Percentiles rank a stretch among this genome's conserved stretches.
Conservation (phyloP, 2,329 filamentous ascomycete genomes). For the Trichoderma polysporum region DNA sequence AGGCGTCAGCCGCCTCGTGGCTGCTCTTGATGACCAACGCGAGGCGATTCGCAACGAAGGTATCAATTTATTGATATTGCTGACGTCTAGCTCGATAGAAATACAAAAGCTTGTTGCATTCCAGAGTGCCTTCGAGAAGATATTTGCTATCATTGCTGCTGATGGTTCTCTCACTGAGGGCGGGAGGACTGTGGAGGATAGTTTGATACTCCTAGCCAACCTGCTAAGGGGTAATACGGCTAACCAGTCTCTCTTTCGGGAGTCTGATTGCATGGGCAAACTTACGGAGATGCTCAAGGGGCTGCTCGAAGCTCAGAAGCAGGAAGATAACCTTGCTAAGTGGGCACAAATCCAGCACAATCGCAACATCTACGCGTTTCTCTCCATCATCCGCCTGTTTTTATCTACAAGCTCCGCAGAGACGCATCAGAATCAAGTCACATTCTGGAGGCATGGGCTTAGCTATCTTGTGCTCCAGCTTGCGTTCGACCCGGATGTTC, state of each 20-base stretch:
- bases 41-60: constrained; percentile 89
- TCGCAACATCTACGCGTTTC: constrained; percentile 86
- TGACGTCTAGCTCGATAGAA: constrained; percentile 83
- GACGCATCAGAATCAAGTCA: constrained; percentile 77
- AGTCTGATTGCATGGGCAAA: constrained; percentile 77
- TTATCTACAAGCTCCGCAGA: constrained; percentile 76
- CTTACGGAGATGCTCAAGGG: constrained; percentile 68
- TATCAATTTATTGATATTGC: constrained; percentile 79
- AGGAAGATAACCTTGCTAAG: constrained; percentile 60
- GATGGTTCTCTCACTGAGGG: constrained; percentile 84
- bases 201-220: constrained; percentile 85
- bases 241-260: constrained; percentile 91
- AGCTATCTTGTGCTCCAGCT: constrained; percentile 78
- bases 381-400: constrained; percentile 85
- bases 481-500: constrained; percentile 72
- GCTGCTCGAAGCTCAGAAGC: constrained; percentile 52
- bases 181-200: constrained; percentile 87
- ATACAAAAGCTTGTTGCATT: constrained; percentile 95
- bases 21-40: constrained; percentile 76
- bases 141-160: constrained; percentile 76
- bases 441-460: constrained; percentile 81
- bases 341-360: constrained; percentile 79
- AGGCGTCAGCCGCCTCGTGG: constrained; percentile 83
- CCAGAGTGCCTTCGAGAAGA: constrained; percentile 85
- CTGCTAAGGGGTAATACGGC: constrained; percentile 82